A percentile compares a stretch with the other conserved stretches of the same genome.
Conservation (phyloP, 768 basidiomycete species). For the Kwoniella newhampshirensis region DNA sequence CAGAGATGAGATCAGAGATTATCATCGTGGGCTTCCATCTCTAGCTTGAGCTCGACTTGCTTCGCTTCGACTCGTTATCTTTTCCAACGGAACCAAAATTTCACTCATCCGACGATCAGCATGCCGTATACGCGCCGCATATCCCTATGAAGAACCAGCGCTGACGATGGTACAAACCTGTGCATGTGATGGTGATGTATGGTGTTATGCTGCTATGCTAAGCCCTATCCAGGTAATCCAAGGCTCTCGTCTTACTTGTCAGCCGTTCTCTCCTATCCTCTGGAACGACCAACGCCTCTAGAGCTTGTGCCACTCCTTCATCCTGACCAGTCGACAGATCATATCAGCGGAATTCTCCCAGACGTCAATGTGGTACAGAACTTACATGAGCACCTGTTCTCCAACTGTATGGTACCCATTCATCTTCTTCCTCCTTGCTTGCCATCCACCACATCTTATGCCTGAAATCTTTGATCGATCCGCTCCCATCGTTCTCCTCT, state of each 20-base stretch:
- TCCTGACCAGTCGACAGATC: constrained; percentile 19
- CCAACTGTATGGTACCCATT: constrained; percentile 43
- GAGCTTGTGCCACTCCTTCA: constrained; percentile 21
- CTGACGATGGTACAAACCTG: too few species aligned
- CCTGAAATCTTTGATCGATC: constrained; percentile 45
- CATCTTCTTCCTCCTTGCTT: constrained; percentile 36
- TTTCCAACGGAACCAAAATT: constrained; percentile 7
- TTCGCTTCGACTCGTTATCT: background rate
- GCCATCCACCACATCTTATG: constrained; percentile 41
- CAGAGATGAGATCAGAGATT: too few species aligned
- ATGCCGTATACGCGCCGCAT: too few species aligned
- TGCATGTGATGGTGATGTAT: too few species aligned
- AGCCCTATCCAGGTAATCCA: constrained; percentile 40
- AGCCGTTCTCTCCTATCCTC: constrained; percentile 33
- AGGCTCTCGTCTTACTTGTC: constrained; percentile 33
- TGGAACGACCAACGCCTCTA: constrained; percentile 35
- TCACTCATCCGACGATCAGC: too few species aligned
- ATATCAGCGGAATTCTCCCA: background rate
- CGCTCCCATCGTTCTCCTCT: constrained; percentile 42
- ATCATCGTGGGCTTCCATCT: too few species aligned
- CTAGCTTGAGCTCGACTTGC: background rate
- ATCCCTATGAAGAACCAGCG: too few species aligned
- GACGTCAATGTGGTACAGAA: background rate
- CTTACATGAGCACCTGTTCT: constrained; percentile 29
- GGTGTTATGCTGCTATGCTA: background rate